phyloP scores from a whole-genome alignment of 768 basidiomycete genomes.

The Trametes meyenii region DNA sequence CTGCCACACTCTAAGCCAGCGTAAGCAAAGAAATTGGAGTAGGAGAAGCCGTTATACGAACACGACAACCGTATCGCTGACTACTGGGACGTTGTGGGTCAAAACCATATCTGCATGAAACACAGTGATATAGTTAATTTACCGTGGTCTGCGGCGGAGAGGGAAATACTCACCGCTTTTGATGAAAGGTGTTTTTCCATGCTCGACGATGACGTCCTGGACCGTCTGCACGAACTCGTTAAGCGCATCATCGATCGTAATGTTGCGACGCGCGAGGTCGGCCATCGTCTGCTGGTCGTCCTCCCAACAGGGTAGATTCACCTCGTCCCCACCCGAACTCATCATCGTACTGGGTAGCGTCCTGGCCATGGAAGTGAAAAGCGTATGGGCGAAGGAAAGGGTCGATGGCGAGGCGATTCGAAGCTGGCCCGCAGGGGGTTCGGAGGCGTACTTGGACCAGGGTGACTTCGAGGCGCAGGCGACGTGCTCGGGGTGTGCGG shows the following conservation, averaged over 20 bases:
- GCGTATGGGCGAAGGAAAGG: conserved; percentile 55
- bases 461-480: conserved; percentile 64
- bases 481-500: conserved; percentile 71
- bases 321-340: conserved; percentile 82
- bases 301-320: conserved; percentile 68
- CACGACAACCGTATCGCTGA: conserved; percentile 54
- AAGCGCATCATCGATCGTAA: conserved; percentile 66
- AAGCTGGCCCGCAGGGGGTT: conserved; percentile 85
- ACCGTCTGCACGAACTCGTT: conserved; percentile 60
- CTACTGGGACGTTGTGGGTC: conserved; percentile 37
- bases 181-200: conserved; percentile 77
- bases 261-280: conserved; percentile 50
- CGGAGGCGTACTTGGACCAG: conserved; percentile 61
- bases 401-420: conserved; percentile 66
- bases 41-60: conserved; percentile 32
- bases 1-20: conserved; percentile 62
- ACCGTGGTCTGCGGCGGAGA: not conserved
- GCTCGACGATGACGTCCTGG: conserved; percentile 53
- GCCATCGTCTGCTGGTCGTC: conserved; percentile 62
- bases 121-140: not conserved
- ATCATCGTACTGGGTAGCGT: conserved; percentile 64
- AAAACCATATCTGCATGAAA: conserved; percentile 38
- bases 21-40: conserved; percentile 3
- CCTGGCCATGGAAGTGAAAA: conserved; percentile 57
- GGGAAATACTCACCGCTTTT: conserved; percentile 72